These are phyloP conservation scores for Exophiala calicioides DNA, from an alignment of 2,329 filamentous ascomycete genomes.

Conservation along the genomic window DNA sequence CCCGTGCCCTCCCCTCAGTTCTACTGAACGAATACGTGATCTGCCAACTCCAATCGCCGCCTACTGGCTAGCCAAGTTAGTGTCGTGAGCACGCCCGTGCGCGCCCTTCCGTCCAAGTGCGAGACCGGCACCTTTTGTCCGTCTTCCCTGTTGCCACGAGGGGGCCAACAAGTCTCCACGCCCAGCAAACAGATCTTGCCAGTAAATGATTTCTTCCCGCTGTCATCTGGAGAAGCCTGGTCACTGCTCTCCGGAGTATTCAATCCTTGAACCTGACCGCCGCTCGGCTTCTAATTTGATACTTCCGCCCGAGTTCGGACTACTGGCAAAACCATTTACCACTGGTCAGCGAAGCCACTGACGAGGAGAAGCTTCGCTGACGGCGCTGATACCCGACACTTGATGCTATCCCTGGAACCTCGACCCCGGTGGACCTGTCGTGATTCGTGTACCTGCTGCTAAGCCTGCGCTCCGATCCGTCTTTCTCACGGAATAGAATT, in stretches of 20 bases:
- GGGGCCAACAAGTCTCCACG: slow-evolving; percentile 4
- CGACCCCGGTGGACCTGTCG: no score
- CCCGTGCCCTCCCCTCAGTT: slow-evolving; percentile 1
- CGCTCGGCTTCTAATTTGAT: slow-evolving; percentile 1
- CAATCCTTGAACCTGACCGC: no score
- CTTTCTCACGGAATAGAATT: not conserved
- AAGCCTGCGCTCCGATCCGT: slow-evolving; percentile 10
- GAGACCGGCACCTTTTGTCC: no score
- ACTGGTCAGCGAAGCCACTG: not conserved
- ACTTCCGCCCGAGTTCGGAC: no score
- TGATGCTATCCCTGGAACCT: no score
- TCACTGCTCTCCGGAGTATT: slow-evolving; percentile 2
- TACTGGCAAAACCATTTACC: not conserved
- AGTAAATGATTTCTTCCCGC: not conserved
- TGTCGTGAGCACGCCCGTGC: no score
- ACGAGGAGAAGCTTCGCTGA: no score
- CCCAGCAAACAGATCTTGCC: slow-evolving; percentile 8
- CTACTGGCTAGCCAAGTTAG: not conserved
- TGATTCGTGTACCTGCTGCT: slow-evolving; percentile 2
- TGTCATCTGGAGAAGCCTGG: slow-evolving; percentile 18
- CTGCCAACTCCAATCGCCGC: not conserved
- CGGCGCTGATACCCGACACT: no score
- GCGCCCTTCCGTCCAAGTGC: no score
- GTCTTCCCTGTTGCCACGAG: slow-evolving; percentile 17
- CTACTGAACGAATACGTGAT: slow-evolving; percentile 20